phyloP scores from a whole-genome alignment of 2,329 filamentous ascomycete genomes.

The Penicillium oxalicum region DNA sequence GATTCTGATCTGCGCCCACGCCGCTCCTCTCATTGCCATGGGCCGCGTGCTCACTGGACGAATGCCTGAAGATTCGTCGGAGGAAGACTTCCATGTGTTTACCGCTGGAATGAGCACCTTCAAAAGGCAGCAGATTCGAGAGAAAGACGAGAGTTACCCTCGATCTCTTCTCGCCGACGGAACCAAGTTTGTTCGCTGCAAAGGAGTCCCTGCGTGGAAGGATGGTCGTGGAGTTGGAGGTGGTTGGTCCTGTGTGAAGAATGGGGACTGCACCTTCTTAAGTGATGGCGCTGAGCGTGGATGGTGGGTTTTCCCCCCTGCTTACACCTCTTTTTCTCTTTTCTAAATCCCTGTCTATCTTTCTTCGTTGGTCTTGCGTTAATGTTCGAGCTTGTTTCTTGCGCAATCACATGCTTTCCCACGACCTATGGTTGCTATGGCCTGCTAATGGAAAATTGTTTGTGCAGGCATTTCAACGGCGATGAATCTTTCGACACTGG shows the following conservation, averaged over 20 bases:
- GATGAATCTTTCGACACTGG: conserved; percentile 43
- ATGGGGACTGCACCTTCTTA: conserved; percentile 82
- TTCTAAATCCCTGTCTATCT: conserved; percentile 11
- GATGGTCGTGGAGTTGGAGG: conserved; percentile 60
- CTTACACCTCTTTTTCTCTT: conserved; percentile 20
- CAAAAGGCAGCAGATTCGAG: conserved; percentile 38
- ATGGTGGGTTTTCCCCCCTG: conserved; percentile 55
- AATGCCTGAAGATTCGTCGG: conserved; percentile 64
- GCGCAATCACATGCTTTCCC: no score
- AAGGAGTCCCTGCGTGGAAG: conserved; percentile 47
- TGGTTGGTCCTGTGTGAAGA: conserved; percentile 71
- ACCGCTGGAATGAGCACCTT: conserved; percentile 76
- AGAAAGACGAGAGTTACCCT: conserved; percentile 20
- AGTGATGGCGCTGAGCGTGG: conserved; percentile 75
- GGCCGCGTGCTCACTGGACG: conserved; percentile 73
- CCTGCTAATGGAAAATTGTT: background rate
- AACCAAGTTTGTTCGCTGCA: conserved; percentile 23
- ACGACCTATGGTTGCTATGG: no score
- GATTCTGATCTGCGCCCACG: conserved; percentile 80
- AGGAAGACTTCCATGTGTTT: conserved; percentile 77
- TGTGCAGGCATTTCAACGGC: conserved; percentile 41
- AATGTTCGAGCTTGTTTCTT: no score
- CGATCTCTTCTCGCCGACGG: conserved; percentile 23
- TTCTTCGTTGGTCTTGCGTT: background rate
- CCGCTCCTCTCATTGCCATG: conserved; percentile 79